These are phyloP conservation scores for Samsoniella hepiali DNA, from an alignment of 2,329 filamentous ascomycete species.

Conservation along the genomic window DNA sequence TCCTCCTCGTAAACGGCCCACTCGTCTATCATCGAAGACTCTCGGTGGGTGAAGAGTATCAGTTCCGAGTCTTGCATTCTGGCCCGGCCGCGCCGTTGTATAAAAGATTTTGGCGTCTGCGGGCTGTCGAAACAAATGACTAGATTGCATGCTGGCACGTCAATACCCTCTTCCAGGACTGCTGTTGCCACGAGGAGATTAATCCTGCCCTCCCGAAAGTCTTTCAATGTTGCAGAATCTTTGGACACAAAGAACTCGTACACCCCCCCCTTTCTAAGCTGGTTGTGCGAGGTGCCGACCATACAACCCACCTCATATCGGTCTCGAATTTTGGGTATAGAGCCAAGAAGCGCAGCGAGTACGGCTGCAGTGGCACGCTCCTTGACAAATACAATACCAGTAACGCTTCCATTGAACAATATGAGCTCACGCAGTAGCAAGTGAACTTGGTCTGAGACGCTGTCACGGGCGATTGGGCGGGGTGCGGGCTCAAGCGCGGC, in stretches of 20 bases:
- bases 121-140: conserved; percentile 56
- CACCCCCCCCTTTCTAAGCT: conserved; percentile 38
- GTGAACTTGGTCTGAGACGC: conserved; percentile 56
- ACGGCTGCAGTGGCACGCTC: conserved; percentile 60
- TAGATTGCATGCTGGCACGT: conserved; percentile 61
- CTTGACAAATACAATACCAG: conserved; percentile 66
- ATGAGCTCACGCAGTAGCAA: conserved; percentile 53
- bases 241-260: conserved; percentile 34
- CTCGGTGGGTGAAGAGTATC: conserved; percentile 42
- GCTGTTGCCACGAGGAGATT: conserved; percentile 61
- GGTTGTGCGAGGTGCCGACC: conserved; percentile 49
- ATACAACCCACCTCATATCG: conserved; percentile 52
- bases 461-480: conserved; percentile 21
- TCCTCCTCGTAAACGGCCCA: conserved; percentile 67
- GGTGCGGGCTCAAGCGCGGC: conserved; percentile 23
- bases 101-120: conserved; percentile 52
- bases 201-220: conserved; percentile 52
- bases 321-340: conserved; percentile 45
- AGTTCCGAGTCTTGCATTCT: conserved; percentile 50
- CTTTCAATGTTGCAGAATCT: conserved; percentile 36
- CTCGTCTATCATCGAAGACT: conserved; percentile 32
- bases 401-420: conserved; percentile 35
- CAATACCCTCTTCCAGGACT: conserved; percentile 66
- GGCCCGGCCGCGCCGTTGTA: conserved; percentile 55
- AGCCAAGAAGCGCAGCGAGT: conserved; percentile 54